Conservation (phyloP, 2,329 filamentous ascomycete species). For the Nemania serpens region DNA sequence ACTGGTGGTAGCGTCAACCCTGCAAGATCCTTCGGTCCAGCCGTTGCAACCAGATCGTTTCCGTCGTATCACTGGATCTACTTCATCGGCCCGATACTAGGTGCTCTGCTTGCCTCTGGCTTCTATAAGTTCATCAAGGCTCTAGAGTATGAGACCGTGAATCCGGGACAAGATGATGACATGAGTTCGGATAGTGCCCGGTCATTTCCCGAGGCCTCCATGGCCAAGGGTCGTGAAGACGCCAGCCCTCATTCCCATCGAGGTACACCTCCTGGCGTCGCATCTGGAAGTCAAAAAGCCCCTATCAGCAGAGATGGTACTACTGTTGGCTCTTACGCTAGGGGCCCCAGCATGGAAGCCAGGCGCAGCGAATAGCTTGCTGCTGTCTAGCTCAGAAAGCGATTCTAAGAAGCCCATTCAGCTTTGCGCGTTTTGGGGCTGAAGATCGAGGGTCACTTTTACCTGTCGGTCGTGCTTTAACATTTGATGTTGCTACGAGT, state of each 20-base stretch:
- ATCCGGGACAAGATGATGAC: slow-evolving; percentile 26
- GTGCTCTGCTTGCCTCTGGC: slow-evolving; percentile 43
- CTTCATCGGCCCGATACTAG: slow-evolving; percentile 47
- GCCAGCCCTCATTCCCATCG: background rate
- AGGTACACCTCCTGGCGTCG: background rate
- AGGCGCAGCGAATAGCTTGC: background rate
- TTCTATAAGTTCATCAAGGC: slow-evolving; percentile 35
- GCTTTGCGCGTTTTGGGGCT: too few relatives aligned
- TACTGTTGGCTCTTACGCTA: slow-evolving; percentile 19
- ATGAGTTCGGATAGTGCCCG: background rate
- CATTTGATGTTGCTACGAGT: too few relatives aligned
- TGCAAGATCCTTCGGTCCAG: slow-evolving; percentile 43
- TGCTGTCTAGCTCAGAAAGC: too few relatives aligned
- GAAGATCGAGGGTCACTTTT: too few relatives aligned
- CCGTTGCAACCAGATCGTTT: slow-evolving; percentile 36
- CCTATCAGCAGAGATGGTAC: slow-evolving; percentile 11
- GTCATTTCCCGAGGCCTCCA: background rate
- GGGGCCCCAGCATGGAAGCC: slow-evolving; percentile 25
- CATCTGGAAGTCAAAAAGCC: background rate
- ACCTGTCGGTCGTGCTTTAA: too few relatives aligned
- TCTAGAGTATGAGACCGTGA: slow-evolving; percentile 36
- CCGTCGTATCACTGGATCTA: slow-evolving; percentile 43
- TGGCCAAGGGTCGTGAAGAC: background rate
- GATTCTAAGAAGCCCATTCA: background rate
- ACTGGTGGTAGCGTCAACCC: slow-evolving; percentile 44